These are phyloP conservation scores for Colletotrichum graminicola DNA, from an alignment of 2,329 filamentous ascomycete genomes.

Conservation along the genomic window DNA sequence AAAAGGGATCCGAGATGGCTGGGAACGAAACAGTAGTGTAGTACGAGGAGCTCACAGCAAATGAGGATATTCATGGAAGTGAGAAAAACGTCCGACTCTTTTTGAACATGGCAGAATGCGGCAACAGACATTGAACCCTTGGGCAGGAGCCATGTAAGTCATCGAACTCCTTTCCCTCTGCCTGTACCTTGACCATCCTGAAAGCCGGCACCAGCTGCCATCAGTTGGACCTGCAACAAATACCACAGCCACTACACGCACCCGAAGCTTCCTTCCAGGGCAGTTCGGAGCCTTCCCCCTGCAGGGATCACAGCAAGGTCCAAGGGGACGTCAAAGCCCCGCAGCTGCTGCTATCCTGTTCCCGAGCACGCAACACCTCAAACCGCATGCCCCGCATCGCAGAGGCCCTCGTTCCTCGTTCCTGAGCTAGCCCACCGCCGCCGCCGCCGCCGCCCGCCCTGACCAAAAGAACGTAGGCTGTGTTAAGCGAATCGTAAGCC, in stretches of 20 bases:
- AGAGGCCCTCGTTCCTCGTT: constrained; percentile 27
- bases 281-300: constrained; percentile 1
- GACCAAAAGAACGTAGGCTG: constrained; percentile 2
- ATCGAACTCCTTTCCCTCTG: not conserved
- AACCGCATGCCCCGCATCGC: constrained; percentile 39
- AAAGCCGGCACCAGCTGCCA: not conserved
- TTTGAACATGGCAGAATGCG: not conserved
- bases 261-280: not conserved
- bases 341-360: constrained; percentile 16
- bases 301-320: constrained; percentile 29
- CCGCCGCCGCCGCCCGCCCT: constrained; percentile 3
- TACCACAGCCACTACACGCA: not conserved
- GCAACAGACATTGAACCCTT: not conserved
- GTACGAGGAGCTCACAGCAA: not conserved
- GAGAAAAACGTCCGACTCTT: not conserved
- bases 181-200: not conserved
- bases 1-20: not conserved
- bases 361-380: constrained; percentile 31
- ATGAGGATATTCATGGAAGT: not conserved
- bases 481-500: constrained; percentile 21
- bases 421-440: constrained; percentile 22
- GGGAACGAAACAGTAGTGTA: not conserved
- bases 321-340: constrained; percentile 20
- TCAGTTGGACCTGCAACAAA: not conserved
- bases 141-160: constrained; percentile 21